These are phyloP conservation scores for Diutina mesorugosa DNA, from an alignment of 1,139 yeast genomes.

Conservation along the genomic window DNA sequence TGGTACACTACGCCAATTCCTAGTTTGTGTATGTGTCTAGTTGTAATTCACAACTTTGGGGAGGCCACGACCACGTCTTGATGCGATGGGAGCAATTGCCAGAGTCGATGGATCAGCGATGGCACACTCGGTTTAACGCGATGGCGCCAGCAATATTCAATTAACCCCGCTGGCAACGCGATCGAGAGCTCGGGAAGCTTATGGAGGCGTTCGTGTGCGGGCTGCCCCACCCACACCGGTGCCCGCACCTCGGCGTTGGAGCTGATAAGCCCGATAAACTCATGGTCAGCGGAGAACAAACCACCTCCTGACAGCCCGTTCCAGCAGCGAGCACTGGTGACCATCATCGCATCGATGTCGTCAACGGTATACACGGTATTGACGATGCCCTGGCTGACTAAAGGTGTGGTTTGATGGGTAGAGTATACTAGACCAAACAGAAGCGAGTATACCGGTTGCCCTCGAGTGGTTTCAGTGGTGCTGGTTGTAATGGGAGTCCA, in stretches of 20 bases:
- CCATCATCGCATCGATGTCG: neutral
- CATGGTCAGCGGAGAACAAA: neutral
- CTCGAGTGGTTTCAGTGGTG: neutral
- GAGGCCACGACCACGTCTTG: neutral
- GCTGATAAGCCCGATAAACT: neutral
- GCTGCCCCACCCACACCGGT: neutral
- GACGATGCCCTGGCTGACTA: neutral
- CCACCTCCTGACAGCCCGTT: neutral
- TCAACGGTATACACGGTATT: neutral
- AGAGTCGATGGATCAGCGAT: neutral
- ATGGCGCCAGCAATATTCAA: neutral
- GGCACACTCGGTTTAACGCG: neutral
- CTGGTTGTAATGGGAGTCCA: neutral
- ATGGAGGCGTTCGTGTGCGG: neutral
- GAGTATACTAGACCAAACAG: neutral
- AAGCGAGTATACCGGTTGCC: neutral
- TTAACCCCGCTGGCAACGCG: neutral
- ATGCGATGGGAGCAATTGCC: neutral
- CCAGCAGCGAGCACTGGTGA: constrained; percentile 1
- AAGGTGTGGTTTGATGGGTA: neutral
- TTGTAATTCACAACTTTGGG: neutral
- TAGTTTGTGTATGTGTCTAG: no score
- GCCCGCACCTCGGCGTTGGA: constrained; percentile 1
- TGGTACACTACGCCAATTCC: no score
- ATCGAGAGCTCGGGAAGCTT: neutral